Base-by-base conservation (phyloP, 106 monocot genomes). In the Dendrobium catenatum region DNA sequence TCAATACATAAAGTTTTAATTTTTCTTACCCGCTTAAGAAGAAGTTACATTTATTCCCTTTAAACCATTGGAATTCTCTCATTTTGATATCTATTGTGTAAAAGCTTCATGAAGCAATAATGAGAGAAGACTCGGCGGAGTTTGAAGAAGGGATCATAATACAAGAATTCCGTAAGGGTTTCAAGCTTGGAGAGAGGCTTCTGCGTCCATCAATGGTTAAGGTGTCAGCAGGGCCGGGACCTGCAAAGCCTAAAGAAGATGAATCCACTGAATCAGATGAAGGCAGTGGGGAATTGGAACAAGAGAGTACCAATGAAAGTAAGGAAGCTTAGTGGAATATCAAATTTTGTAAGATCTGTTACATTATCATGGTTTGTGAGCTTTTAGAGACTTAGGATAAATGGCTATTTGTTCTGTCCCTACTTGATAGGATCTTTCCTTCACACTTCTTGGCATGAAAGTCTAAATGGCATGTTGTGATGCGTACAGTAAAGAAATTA, bases 91-190 rank as follows among this genome's bases (percentile, higher is more conserved):
- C 2, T 33, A 4, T 82, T 37, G 61, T 77, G 19, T 67, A 33
- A 79, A 85, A 96, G 96, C 88, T 96, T 84, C 96, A 96, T 47
- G 96, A 96, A 81, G 93, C 93, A 5, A 96, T 96, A 75, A 93
- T 96, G 93, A 86, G 83, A 33, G 93, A 90, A 83, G 96, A 93
- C 1, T 96, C 96, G 0, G 19, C 42, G 22, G 93, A 91, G 78
- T 96, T 82, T 68, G 88, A 91, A 51, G 96, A 96, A 44, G 93
- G 93, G 27, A 87, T 93, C 22, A 88, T 96, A 75, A 37, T 93
- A 22, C 89, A 91, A 82, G 93, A 93, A 87, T 93, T 96, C 15
- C 86, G 96, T 18, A 93, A 91, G 79, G 96, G 93, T n/a, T 93
- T 90, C 85, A 93, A 87, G 78, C 89, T 96, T 37, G 93, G 93